Conservation (phyloP, 2,329 filamentous ascomycete genomes). For the Penicillium capsulatum region DNA sequence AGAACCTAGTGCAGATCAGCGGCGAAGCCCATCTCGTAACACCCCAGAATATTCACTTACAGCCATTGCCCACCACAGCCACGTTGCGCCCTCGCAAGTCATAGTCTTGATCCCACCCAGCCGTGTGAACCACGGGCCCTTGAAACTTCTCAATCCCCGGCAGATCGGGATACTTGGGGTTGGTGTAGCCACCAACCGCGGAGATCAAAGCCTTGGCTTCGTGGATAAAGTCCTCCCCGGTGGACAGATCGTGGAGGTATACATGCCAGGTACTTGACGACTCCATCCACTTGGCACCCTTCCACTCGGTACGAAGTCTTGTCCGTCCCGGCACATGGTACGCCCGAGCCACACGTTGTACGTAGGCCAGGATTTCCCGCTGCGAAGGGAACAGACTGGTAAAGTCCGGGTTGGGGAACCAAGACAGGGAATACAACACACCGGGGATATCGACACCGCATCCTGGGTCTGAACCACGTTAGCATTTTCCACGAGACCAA, state of each 20-base stretch:
- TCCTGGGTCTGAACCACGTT: constrained; percentile 3
- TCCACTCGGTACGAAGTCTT: constrained; percentile 4
- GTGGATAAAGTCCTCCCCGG: constrained; percentile 3
- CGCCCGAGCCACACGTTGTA: constrained; percentile 4
- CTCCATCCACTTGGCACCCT: constrained; percentile 5
- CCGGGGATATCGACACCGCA: constrained; percentile 9
- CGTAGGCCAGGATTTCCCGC: constrained; percentile 5
- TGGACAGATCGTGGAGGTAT: constrained; percentile 3
- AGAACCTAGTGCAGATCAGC: constrained; percentile 2
- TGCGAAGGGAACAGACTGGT: constrained; percentile 6
- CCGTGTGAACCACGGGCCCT: constrained; percentile 8
- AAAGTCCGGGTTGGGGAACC: constrained; percentile 5
- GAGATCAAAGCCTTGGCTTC: constrained; percentile 6
- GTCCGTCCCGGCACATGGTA: neutral
- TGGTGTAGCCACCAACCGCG: constrained; percentile 8
- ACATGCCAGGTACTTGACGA: constrained; percentile 4
- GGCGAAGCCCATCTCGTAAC: neutral
- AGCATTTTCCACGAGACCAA: neutral
- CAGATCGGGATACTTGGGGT: constrained; percentile 3
- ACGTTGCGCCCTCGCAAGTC: constrained; percentile 4
- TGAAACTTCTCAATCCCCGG: constrained; percentile 4
- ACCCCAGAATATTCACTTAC: constrained; percentile 2
- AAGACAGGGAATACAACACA: constrained; percentile 8
- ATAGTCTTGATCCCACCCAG: constrained; percentile 5
- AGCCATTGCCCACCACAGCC: constrained; percentile 7